phyloP scores from a whole-genome alignment of 192 early-diverging fungal genomes.

The Rhizophagus clarus region DNA sequence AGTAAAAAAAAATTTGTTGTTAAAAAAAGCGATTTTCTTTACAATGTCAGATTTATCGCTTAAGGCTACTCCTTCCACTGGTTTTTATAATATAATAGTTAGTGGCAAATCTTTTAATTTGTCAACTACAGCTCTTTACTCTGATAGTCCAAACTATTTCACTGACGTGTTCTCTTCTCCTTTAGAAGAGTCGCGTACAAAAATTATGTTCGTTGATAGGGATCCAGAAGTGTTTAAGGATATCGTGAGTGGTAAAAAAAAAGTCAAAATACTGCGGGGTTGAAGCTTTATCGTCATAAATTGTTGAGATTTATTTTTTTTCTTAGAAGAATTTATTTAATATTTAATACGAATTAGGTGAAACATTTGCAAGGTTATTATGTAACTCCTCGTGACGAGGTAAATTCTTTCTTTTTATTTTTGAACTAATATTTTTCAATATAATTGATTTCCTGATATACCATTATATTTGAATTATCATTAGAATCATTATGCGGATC shows the following conservation, averaged over 20 bases:
- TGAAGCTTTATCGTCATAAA: background rate
- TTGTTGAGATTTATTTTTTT: background rate
- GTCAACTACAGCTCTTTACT: background rate
- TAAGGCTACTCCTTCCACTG: background rate
- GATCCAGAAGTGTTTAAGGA: conserved; percentile 53
- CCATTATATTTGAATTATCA: background rate
- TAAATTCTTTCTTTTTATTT: conserved; percentile 35
- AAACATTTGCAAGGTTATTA: conserved; percentile 59
- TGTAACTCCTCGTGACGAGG: conserved; percentile 46
- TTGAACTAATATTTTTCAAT: too few relatives aligned
- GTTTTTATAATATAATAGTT: conserved; percentile 18
- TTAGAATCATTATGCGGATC: conserved; percentile 43
- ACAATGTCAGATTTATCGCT: background rate
- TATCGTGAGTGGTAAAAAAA: conserved; percentile 38
- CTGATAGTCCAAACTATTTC: conserved; percentile 27
- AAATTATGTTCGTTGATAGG: conserved; percentile 52
- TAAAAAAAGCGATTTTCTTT: background rate
- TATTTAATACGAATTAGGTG: conserved; percentile 21
- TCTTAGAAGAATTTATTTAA: background rate
- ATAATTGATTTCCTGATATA: too few relatives aligned
- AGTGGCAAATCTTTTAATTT: conserved; percentile 10
- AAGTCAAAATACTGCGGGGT: background rate
- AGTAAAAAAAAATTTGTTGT: too few relatives aligned
- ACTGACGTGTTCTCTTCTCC: conserved; percentile 3
- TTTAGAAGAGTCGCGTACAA: conserved; percentile 35